A percentile compares a stretch with the other conserved stretches of the same genome.
These are phyloP conservation scores for Rhodamnia argentea DNA, from an alignment of 345 rosid genomes.

Conservation along the genomic window DNA sequence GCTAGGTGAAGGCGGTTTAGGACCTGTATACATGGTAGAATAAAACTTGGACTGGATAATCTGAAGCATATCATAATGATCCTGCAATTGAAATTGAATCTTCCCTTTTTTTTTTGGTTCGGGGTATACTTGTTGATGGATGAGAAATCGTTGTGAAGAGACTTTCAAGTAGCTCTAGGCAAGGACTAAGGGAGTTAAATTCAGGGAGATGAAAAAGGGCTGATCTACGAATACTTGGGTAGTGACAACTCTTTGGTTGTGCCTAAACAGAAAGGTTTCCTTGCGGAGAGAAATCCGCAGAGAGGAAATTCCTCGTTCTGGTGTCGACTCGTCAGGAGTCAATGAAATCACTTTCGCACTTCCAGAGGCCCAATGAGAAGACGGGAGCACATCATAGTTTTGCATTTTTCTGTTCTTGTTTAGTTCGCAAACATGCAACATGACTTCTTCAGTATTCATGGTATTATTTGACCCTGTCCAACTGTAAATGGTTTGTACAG, in stretches of 20 bases:
- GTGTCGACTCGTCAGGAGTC: constrained; percentile 7
- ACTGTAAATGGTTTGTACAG: not conserved
- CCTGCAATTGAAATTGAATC: not conserved
- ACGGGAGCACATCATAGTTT: not conserved
- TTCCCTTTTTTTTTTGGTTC: not conserved
- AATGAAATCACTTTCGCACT: constrained; percentile 23
- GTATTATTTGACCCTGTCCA: not conserved
- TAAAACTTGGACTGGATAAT: not conserved
- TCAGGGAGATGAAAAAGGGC: not conserved
- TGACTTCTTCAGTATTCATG: not conserved
- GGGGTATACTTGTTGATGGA: not conserved
- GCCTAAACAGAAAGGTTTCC: constrained; percentile 23
- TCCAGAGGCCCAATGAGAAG: constrained; percentile 12
- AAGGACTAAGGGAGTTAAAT: constrained; percentile 1
- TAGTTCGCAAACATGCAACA: not conserved
- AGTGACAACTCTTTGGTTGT: constrained; percentile 18
- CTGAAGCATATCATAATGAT: not conserved
- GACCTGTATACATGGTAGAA: constrained; percentile 11
- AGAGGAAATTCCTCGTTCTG: constrained; percentile 13
- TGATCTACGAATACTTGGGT: constrained; percentile 1
- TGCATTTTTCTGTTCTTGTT: not conserved
- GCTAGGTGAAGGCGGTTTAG: constrained; percentile 28
- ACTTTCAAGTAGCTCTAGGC: constrained; percentile 3
- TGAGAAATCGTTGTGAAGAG: constrained; percentile 15
- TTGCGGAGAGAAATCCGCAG: constrained; percentile 7